Evolutionary conservation across 2,329 filamentous ascomycete genomes (phyloP), one percentile per base, ranked within the genome.

Genomic region (Tolypocladium endophyticum): DNA sequence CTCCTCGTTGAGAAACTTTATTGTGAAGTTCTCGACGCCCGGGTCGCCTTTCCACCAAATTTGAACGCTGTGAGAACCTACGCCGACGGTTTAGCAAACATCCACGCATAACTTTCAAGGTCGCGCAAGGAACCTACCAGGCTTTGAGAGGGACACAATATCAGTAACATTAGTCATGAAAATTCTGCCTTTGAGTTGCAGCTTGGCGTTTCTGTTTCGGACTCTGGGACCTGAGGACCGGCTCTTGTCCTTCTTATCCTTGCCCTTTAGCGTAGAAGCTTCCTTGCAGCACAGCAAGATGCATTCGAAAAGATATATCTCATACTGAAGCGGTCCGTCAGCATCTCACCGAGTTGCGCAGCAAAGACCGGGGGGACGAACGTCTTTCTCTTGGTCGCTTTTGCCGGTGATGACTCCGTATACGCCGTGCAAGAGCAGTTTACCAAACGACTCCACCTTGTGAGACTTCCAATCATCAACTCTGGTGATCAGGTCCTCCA

Each of bases 151-250:
- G 23, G 89, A 92, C 50, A 96, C 80, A n/a, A 96, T 87, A 72
- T 97, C 91, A 45, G 92, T 97, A 59, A 99, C 93, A 70, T 99
- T 99, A 66, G 92, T 92, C 92, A 99, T 97, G 76, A 97, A 97
- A 68, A 99, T 99, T 57, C 94, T 86, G 45, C 94, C 94, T 75
- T 99, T 99, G 36, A 99, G 81, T 74, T 97, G 92, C 62, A 97
- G 80, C 74, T 93, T 96, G 50, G 88, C 88, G 67, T 85, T 89
- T 71, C 84, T 87, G 68, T 82, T 85, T 54, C 77, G 76, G 55
- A 74, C 70, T 72, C 86, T 90, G 60, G 85, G 81, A 8, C 74
- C 76, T 2, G 76, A 77, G 0, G 81, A 81, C 59, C 77, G 77
- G 6, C 81, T 82, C 69, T 84, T 85, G 69, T 87, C 85, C 67